Evolutionary conservation across 1,284 basidiomycete species (phyloP), one percentile per base, ranked within the genome.

Genomic region (Spongispora temasekensis): DNA sequence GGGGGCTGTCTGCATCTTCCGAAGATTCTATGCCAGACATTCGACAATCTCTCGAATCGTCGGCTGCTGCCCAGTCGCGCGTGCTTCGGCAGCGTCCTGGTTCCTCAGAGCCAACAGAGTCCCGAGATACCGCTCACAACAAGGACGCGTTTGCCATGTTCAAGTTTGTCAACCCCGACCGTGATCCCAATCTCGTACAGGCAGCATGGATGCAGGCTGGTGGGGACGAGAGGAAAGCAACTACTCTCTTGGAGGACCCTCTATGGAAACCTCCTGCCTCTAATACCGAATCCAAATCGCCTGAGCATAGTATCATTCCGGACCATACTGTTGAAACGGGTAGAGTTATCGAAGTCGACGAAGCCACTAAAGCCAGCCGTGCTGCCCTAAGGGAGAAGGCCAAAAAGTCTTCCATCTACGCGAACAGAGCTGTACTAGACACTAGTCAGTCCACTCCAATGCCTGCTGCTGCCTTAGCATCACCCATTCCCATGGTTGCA

Each of bases 341-440:
- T 23, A 81, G 86, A 56, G 86, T 90, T 28, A 83, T 81, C 61
- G 89, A 90, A 67, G 71, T 90, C 28, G 87, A 90, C 53, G 87
- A 91, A 64, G 87, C 86, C 15, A 81, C 77, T 28, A 86, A 84
- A 66, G 87, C 87, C 2, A 82, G 81, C 64, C 80, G 86, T 60
- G 82, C 81, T 23, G 84, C 86, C 35, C 80, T 79, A 59, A 86
- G 80, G 69, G 88, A 90, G 74, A 87, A 88, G 72, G 90, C 86
- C 13, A 90, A 89, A 72, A 88, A 85, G 70, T 92, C 90, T 13
- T 80, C 85, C 71, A 92, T 92, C 58, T 92, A 92, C 65, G 86
- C 86, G 55, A 88, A 87, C 64, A 83, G 88, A 60, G 72, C 78
- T 37, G 75, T 76, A 53, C 73, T 86, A 40, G 83, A 86, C 57